phyloP scores from a whole-genome alignment of 768 basidiomycete species.

The Zangia roseola region DNA sequence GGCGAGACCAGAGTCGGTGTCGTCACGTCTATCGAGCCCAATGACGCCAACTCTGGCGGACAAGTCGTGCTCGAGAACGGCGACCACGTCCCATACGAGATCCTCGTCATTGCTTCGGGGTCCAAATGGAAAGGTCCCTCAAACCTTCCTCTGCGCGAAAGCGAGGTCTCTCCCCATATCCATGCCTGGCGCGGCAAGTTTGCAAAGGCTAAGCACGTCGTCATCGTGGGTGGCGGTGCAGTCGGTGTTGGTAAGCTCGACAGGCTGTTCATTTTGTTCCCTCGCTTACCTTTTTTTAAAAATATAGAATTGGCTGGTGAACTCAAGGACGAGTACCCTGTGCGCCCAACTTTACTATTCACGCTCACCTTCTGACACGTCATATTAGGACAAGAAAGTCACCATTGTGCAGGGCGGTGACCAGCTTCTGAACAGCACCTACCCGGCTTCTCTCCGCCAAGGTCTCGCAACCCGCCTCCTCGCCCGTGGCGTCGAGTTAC shows the following conservation, averaged over 20 bases:
- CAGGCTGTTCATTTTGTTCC: neutral
- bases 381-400: constrained; percentile 42
- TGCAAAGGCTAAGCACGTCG: constrained; percentile 38
- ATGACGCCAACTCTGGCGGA: constrained; percentile 35
- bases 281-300: neutral
- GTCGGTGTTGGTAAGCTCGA: constrained; percentile 46
- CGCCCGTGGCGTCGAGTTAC: constrained; percentile 46
- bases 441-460: constrained; percentile 53
- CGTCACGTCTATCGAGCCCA: constrained; percentile 41
- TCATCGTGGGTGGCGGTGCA: constrained; percentile 57
- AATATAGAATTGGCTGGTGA: constrained; percentile 47
- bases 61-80: constrained; percentile 52
- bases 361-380: constrained; percentile 6
- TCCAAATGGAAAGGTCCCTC: constrained; percentile 51
- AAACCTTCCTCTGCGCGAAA: constrained; percentile 39
- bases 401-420: constrained; percentile 59
- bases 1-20: constrained; percentile 37
- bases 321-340: constrained; percentile 41
- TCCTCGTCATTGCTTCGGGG: constrained; percentile 62
- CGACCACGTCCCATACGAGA: constrained; percentile 48
- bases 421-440: constrained; percentile 55
- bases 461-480: constrained; percentile 41
- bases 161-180: constrained; percentile 31
- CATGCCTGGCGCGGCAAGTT: constrained; percentile 33
- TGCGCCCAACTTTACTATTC: constrained; percentile 17